Conservation (phyloP, 2,329 filamentous ascomycete genomes). For the Phyllosticta paracitricarpa region DNA sequence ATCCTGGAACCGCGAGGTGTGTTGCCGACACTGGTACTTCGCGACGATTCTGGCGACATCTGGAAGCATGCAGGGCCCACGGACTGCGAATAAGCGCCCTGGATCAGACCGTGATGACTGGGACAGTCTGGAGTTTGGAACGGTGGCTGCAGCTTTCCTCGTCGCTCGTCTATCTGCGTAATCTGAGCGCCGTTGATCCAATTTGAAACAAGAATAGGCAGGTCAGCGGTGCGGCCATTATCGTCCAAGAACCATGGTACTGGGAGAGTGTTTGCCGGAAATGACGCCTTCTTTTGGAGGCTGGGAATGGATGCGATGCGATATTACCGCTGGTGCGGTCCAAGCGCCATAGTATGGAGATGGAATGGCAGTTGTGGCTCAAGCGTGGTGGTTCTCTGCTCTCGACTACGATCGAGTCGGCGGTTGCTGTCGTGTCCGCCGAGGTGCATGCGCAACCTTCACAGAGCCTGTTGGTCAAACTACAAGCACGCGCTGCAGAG, state of each 20-base stretch:
- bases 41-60: not conserved
- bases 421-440: not conserved
- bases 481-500: not conserved
- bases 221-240: not conserved
- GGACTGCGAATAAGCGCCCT: not conserved
- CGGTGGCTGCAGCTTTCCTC: not conserved
- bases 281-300: not conserved
- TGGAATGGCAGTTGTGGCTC: not conserved
- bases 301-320: not conserved
- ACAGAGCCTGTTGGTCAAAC: not conserved
- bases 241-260: not conserved
- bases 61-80: not conserved
- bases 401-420: not conserved
- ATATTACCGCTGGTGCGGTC: not conserved
- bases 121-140: not conserved
- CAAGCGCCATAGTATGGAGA: not conserved
- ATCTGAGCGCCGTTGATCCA: not conserved
- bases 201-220: not conserved
- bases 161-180: not conserved
- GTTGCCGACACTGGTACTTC: not conserved
- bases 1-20: not conserved
- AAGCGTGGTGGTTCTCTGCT: not conserved
- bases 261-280: not conserved
- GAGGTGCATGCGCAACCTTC: not conserved
- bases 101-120: not conserved